Conservation (phyloP, 2,329 filamentous ascomycete genomes). For the Trichoderma koningii region DNA sequence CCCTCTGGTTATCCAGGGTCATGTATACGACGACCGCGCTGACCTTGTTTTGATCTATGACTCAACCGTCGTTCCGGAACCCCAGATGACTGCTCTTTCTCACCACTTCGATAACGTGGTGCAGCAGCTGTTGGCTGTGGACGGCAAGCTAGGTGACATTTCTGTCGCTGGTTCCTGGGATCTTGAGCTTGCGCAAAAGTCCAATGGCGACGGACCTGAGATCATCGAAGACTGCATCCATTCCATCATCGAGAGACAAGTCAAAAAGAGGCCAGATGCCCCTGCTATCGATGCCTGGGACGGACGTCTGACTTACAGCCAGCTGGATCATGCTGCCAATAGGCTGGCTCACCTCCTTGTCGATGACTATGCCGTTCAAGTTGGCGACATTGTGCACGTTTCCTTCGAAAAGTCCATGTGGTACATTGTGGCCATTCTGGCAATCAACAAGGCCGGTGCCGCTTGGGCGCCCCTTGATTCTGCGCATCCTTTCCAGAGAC, state of each 20-base stretch:
- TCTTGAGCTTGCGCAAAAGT: slow-evolving; percentile 13
- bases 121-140: not conserved
- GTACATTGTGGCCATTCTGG: slow-evolving; percentile 27
- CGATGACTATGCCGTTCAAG: not conserved
- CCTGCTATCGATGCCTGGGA: slow-evolving; percentile 32
- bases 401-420: slow-evolving; percentile 31
- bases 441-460: slow-evolving; percentile 25
- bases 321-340: slow-evolving; percentile 28
- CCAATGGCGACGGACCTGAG: slow-evolving; percentile 6
- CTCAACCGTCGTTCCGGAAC: not conserved
- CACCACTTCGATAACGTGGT: slow-evolving; percentile 17
- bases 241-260: slow-evolving; percentile 18
- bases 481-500: slow-evolving; percentile 17
- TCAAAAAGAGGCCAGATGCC: not conserved
- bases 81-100: slow-evolving; percentile 7
- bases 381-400: slow-evolving; percentile 24
- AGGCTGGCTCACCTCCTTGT: slow-evolving; percentile 28
- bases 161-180: slow-evolving; percentile 5
- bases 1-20: slow-evolving; percentile 21
- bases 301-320: slow-evolving; percentile 28
- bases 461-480: slow-evolving; percentile 29
- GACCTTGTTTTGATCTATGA: slow-evolving; percentile 25
- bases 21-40: slow-evolving; percentile 12
- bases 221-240: slow-evolving; percentile 25
- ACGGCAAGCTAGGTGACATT: not conserved